Base-by-base conservation (phyloP, 1,139 yeast species). In the Diutina neorugosa region DNA sequence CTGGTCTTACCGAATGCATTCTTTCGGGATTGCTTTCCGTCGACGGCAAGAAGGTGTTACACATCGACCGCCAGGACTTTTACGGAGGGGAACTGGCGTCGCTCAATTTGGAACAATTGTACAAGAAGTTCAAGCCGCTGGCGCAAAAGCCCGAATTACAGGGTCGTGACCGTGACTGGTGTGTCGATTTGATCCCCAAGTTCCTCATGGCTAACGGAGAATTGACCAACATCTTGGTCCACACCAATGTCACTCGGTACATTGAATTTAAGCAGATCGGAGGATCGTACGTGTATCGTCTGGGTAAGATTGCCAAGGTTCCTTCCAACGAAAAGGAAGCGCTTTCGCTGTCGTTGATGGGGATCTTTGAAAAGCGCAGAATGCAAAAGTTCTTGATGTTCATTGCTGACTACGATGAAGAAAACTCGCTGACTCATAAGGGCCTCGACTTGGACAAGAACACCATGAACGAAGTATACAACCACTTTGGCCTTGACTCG, bases 131-230 rank as follows among this genome's bases (percentile, higher is more conserved):
- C 70, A 84, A 83, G 67, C 91, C 91, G 43, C 59, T 73, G 8
- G 73, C 79, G 47, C 87, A 85, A 61, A 77, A 81, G 57, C 89
- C 94, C 19, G 87, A 84, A 57, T 73, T 81, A 58, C 78, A 83
- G 55, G 98, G 98, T 52, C 81, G 95, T 62, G 96, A 90, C 65
- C 80, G 98, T 60, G 98, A 93, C 68, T 93, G 98, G 98, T 90
- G 95, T 68, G 91, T 93, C 54, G 99, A 93, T 66, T 77, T 93
- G 72, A 90, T 93, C 63, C 99, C 99, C 52, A 93, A 93, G 73
- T 93, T 93, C 62, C 76, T 94, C 62, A 94, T 93, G 98, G 94
- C 98, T 55, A 89, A 90, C 63, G 99, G 99, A 46, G 99, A 93
- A 67, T 79, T 93, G 71, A 91, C 98, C 61, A 91, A 91, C 68